Evolutionary conservation across 2,329 filamentous ascomycete species (phyloP).

Genomic region (Botrytis cinerea): DNA sequence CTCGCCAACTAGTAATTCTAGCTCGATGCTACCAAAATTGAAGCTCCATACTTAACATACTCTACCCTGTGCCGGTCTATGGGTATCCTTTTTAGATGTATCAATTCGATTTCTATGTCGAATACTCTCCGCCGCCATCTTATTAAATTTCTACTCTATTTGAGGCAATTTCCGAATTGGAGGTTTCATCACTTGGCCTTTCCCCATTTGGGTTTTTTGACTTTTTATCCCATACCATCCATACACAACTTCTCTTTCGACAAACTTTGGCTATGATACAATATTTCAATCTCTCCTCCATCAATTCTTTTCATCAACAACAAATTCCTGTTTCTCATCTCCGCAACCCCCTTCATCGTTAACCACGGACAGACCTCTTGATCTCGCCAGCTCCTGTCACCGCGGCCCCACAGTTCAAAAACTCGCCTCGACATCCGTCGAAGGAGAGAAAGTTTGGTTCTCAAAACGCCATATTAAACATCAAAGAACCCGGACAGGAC

Average conservation of each 20-base stretch:
- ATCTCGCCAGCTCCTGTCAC: neutral
- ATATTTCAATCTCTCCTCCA: neutral
- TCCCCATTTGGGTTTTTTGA: neutral
- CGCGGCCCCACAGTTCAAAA: neutral
- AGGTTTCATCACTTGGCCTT: neutral
- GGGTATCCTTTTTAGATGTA: neutral
- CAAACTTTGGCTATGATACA: neutral
- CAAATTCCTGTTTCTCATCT: neutral
- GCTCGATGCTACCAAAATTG: neutral
- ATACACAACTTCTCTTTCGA: neutral
- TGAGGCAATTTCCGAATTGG: constrained; percentile 14
- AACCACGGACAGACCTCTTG: neutral
- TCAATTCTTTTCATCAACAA: neutral
- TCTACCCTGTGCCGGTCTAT: neutral
- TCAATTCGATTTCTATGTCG: neutral
- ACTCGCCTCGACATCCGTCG: neutral
- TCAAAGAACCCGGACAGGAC: neutral
- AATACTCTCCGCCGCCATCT: neutral
- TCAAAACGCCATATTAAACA: neutral
- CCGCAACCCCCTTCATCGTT: neutral
- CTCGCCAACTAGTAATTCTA: neutral
- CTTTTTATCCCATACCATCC: neutral
- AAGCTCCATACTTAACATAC: neutral
- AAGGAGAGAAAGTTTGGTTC: neutral
- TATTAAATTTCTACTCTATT: neutral